A percentile compares a stretch with the other conserved stretches of the same genome.
phyloP scores from a whole-genome alignment of 805 yeast genomes.

The Starmerella bombicola region DNA sequence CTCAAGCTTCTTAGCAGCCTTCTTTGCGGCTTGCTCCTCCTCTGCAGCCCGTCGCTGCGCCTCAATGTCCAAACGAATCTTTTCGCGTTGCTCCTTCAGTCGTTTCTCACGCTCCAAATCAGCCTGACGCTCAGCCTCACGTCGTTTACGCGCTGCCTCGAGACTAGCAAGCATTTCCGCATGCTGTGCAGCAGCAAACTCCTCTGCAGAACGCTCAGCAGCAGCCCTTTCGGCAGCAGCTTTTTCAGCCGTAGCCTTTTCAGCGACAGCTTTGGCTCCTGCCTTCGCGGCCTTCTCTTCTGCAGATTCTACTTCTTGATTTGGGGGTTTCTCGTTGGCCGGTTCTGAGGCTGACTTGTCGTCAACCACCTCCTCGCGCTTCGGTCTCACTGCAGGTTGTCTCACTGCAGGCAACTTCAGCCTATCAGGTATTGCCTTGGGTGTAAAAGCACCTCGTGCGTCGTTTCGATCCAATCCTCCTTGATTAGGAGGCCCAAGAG shows the following conservation, averaged over 20 bases:
- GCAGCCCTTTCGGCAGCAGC: neutral
- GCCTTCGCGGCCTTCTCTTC: slow-evolving; percentile 1
- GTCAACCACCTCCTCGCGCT: neutral
- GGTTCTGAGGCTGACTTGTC: slow-evolving; percentile 53
- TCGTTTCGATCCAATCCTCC: too few relatives aligned
- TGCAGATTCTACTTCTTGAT: slow-evolving; percentile 1
- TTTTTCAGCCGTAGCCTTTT: neutral
- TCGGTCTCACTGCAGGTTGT: neutral
- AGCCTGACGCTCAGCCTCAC: slow-evolving; percentile 15
- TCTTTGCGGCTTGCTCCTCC: too few relatives aligned
- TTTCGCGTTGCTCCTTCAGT: slow-evolving; percentile 13
- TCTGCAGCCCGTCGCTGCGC: neutral
- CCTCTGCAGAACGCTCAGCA: too few relatives aligned
- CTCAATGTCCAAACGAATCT: slow-evolving; percentile 6
- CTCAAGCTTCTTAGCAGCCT: neutral
- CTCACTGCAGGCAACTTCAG: neutral
- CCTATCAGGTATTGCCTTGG: neutral
- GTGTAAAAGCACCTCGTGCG: too few relatives aligned
- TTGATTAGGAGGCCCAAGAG: too few relatives aligned
- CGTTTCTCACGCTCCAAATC: slow-evolving; percentile 13
- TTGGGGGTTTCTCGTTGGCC: too few relatives aligned
- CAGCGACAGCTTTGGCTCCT: neutral
- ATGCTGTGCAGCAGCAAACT: slow-evolving; percentile 22
- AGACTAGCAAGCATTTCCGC: slow-evolving; percentile 27
- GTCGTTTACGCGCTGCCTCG: slow-evolving; percentile 23